Evolutionary conservation across 352 stramenopile genomes (phyloP).

Genomic region (Aphanomyces astaci): DNA sequence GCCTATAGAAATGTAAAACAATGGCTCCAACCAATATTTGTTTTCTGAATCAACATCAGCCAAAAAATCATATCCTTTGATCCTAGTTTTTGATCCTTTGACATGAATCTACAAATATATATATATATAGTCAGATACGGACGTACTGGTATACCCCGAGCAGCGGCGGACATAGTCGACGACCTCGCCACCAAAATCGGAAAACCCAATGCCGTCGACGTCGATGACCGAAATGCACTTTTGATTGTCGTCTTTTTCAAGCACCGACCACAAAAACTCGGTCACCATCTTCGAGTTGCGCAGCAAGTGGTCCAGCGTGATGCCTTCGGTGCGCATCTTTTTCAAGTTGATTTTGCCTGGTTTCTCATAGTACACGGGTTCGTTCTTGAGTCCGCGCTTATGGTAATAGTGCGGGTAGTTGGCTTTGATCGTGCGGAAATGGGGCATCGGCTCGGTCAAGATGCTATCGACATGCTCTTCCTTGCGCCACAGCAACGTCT

Average conservation of each 20-base stretch:
- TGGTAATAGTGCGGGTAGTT: slow-evolving; percentile 90
- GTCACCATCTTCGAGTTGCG: slow-evolving; percentile 82
- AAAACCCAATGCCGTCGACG: slow-evolving; percentile 74
- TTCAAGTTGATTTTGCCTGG: slow-evolving; percentile 82
- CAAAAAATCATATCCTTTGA: too few species aligned
- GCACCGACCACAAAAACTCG: slow-evolving; percentile 79
- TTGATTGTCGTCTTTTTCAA: slow-evolving; percentile 74
- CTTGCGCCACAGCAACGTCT: slow-evolving; percentile 68
- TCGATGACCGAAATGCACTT: slow-evolving; percentile 83
- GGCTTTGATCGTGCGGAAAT: slow-evolving; percentile 83
- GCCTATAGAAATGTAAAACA: too few species aligned
- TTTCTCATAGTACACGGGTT: slow-evolving; percentile 85
- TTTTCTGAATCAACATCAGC: too few species aligned
- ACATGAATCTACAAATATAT: too few species aligned
- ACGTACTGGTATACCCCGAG: slow-evolving; percentile 53
- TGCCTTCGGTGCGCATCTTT: slow-evolving; percentile 61
- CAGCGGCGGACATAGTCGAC: slow-evolving; percentile 80
- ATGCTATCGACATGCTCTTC: slow-evolving; percentile 77
- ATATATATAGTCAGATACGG: too few species aligned
- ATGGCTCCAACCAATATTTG: too few species aligned
- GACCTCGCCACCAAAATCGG: slow-evolving; percentile 78
- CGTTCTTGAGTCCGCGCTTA: slow-evolving; percentile 67
- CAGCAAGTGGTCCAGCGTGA: slow-evolving; percentile 75
- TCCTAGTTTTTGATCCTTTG: too few species aligned
- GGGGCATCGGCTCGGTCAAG: slow-evolving; percentile 47